phyloP scores from a whole-genome alignment of 2,329 filamentous ascomycete genomes.

The Apiospora malaysiana region DNA sequence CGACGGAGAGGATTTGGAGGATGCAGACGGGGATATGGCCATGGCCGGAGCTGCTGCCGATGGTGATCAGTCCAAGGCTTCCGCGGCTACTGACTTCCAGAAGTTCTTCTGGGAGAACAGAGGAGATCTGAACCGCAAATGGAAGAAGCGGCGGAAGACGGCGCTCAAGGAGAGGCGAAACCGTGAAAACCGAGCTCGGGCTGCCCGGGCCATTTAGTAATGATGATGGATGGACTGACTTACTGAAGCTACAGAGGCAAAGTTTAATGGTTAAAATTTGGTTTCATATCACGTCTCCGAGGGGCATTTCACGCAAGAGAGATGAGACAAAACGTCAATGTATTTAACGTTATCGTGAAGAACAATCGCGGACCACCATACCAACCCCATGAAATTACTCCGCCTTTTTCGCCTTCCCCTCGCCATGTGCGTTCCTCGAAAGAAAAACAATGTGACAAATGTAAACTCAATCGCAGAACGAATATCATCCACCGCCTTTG shows the following conservation, averaged over 20 bases:
- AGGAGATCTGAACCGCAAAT: slow-evolving; percentile 67
- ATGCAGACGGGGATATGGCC: slow-evolving; percentile 29
- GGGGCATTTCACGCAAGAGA: background rate
- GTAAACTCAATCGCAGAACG: slow-evolving; percentile 7
- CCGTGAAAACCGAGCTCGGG: slow-evolving; percentile 65
- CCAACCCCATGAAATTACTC: slow-evolving; percentile 1
- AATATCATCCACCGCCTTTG: background rate
- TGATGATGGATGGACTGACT: background rate
- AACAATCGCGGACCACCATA: background rate
- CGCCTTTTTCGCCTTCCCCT: background rate
- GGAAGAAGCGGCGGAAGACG: slow-evolving; percentile 68
- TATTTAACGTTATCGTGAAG: slow-evolving; percentile 15
- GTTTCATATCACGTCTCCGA: background rate
- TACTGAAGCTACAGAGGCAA: background rate
- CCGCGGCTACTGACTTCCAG: slow-evolving; percentile 58
- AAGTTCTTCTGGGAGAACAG: slow-evolving; percentile 73
- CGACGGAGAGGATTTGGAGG: slow-evolving; percentile 36
- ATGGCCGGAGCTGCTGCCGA: slow-evolving; percentile 26
- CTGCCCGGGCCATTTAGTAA: slow-evolving; percentile 47
- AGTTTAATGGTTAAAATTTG: background rate
- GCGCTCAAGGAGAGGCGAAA: slow-evolving; percentile 71
- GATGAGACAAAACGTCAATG: slow-evolving; percentile 15
- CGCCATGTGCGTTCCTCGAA: background rate
- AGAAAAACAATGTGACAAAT: background rate
- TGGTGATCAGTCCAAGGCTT: slow-evolving; percentile 25